These are phyloP conservation scores for Wakefieldia striispora DNA, from an alignment of 768 basidiomycete species.

Conservation along the genomic window DNA sequence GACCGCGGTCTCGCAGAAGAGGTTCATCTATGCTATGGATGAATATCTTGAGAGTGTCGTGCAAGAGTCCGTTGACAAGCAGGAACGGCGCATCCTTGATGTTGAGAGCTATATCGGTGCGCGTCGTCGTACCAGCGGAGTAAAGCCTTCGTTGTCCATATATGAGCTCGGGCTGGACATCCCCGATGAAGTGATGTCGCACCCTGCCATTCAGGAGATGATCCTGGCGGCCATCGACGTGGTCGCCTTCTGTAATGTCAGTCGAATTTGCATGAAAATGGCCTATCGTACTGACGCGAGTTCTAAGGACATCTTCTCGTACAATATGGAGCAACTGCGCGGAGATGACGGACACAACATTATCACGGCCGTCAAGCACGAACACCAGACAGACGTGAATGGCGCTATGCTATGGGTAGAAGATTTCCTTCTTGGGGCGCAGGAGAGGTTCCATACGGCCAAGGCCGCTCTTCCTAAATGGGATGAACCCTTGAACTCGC, in stretches of 20 bases:
- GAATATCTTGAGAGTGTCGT: conserved; percentile 38
- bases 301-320: conserved; percentile 30
- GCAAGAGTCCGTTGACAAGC: conserved; percentile 42
- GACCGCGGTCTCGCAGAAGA: conserved; percentile 12
- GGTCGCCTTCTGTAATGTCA: conserved; percentile 36
- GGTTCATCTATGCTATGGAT: conserved; percentile 39
- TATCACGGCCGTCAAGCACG: conserved; percentile 52
- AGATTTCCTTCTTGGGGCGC: background rate
- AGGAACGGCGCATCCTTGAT: conserved; percentile 30
- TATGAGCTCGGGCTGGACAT: conserved; percentile 37
- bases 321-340: conserved; percentile 34
- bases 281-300: background rate
- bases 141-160: conserved; percentile 39
- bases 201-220: conserved; percentile 38
- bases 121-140: conserved; percentile 41
- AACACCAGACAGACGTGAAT: conserved; percentile 23
- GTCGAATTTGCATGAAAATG: no score
- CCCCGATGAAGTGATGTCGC: conserved; percentile 40
- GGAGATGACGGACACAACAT: conserved; percentile 37
- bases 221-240: conserved; percentile 30
- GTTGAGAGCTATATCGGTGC: conserved; percentile 40
- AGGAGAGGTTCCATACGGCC: conserved; percentile 10
- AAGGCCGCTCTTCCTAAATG: conserved; percentile 35
- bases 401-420: conserved; percentile 16
- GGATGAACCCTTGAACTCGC: conserved; percentile 40